Conservation (phyloP, 2,329 filamentous ascomycete genomes). For the Fusarium sp. region DNA sequence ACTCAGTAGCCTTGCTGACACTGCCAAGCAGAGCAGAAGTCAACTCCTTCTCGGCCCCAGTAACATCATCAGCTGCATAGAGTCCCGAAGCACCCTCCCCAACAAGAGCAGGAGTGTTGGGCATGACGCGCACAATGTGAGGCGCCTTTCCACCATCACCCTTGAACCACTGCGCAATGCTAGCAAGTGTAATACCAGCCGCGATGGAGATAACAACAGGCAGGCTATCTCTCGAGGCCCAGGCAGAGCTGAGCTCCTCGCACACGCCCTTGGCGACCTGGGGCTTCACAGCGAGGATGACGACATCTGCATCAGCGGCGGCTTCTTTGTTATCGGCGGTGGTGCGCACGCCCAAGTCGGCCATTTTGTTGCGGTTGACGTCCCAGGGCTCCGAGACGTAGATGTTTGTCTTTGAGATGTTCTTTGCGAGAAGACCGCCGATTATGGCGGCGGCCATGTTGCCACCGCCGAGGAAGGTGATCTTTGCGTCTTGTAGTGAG, state of each 20-base stretch:
- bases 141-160: constrained; percentile 55
- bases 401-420: constrained; percentile 60
- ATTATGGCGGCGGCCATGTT: constrained; percentile 68
- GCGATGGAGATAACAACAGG: constrained; percentile 64
- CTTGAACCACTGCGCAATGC: constrained; percentile 59
- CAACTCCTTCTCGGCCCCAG: constrained; percentile 58
- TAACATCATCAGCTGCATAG: constrained; percentile 60
- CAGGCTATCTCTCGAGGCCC: constrained; percentile 51
- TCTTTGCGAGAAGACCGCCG: constrained; percentile 60
- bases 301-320: constrained; percentile 58
- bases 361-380: constrained; percentile 65
- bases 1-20: constrained; percentile 63
- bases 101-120: constrained; percentile 65
- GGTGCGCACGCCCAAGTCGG: constrained; percentile 60
- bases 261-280: constrained; percentile 63
- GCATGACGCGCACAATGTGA: constrained; percentile 65
- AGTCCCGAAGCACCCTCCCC: constrained; percentile 65
- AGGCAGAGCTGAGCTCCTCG: constrained; percentile 60
- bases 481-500: constrained; percentile 51
- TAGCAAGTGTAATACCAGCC: constrained; percentile 62
- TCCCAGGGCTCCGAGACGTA: constrained; percentile 66
- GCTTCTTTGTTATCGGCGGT: constrained; percentile 63
- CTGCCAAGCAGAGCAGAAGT: constrained; percentile 59
- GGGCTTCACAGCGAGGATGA: constrained; percentile 66
- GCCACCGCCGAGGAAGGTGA: constrained; percentile 61